Base-by-base conservation (phyloP, 169 alveolate species). In the Plasmodium relictum region DNA sequence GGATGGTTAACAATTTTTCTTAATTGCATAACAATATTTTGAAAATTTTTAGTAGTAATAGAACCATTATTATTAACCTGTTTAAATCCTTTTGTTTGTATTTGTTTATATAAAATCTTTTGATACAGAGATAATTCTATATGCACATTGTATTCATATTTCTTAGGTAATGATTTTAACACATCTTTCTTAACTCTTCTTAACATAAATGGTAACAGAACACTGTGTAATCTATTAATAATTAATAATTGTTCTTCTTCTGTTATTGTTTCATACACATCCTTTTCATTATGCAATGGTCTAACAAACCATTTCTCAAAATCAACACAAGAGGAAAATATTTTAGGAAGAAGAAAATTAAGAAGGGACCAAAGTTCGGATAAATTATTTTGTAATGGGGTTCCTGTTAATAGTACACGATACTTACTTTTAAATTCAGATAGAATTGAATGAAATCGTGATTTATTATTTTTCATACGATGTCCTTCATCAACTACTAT, bases 401-500 rank as follows among this genome's bases (percentile, higher is more conserved):
- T 99, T 9, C 99, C 99, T 4, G 99, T 98, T 48, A 99, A 94
- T 65, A 99, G 92, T 73, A 99, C 94, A 71, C 99, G 94, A 89
- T 98, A 96, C 88, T 98, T 97, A 31, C 99, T 96, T 68, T 96
- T 94, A 92, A 98, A 94, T 44, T 95, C 58, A 80, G 96, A 71
- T 78, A 96, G 91, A 88, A 93, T 89, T 87, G 94, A 90, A 94
- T 98, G 99, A 96, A 99, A 94, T 97, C 97, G 92, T 86, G 98
- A 92, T 97, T 96, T 89, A 92, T 96, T 98, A 88, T 98, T 99
- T 93, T 99, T 99, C 78, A 99, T 98, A 48, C 99, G 98, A 87
- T 99, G 99, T 9, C 99, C 99, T 94, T 99, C 99, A 93, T 99
- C 99, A 41, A 99, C 96, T 16, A 99, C 98, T 96, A 99, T 96